Percentiles rank a stretch among this genome's conserved stretches.
These are phyloP conservation scores for Rhodotorula sp. DNA, from an alignment of 1,284 basidiomycete species.

Conservation along the genomic window DNA sequence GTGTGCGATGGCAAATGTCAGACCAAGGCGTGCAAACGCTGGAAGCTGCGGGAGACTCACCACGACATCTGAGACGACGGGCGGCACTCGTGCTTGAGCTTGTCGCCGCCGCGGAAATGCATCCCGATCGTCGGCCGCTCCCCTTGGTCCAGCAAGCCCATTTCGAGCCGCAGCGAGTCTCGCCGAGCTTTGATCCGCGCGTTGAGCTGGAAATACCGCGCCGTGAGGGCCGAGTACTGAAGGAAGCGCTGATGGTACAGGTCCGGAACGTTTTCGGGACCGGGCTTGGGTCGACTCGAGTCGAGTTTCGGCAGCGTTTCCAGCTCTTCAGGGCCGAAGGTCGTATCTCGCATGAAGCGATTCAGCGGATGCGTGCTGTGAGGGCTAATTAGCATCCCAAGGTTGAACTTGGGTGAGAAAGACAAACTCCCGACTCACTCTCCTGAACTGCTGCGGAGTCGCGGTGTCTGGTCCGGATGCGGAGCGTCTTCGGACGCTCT, in stretches of 20 bases:
- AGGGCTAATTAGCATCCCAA: too few species aligned
- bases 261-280: slow-evolving; percentile 6
- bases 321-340: slow-evolving; percentile 1
- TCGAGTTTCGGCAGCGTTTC: slow-evolving; percentile 18
- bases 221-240: slow-evolving; percentile 12
- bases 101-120: slow-evolving; percentile 30
- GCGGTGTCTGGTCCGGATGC: too few species aligned
- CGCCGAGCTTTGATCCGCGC: not conserved
- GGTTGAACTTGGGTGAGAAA: too few species aligned
- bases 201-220: slow-evolving; percentile 13
- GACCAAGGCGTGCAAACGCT: not conserved
- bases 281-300: slow-evolving; percentile 6
- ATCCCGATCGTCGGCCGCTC: slow-evolving; percentile 9
- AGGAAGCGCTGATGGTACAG: slow-evolving; percentile 7
- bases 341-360: not conserved
- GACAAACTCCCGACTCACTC: not conserved
- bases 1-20: not conserved
- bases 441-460: not conserved
- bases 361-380: slow-evolving; percentile 12
- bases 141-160: not conserved
- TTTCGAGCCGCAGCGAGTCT: not conserved
- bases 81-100: slow-evolving; percentile 20
- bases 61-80: slow-evolving; percentile 22
- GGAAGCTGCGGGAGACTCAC: not conserved
- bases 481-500: too few species aligned